A percentile compares a stretch with the other conserved stretches of the same genome.
Conservation (phyloP, 73 alveolate genomes). For the Blepharisma stoltei region DNA sequence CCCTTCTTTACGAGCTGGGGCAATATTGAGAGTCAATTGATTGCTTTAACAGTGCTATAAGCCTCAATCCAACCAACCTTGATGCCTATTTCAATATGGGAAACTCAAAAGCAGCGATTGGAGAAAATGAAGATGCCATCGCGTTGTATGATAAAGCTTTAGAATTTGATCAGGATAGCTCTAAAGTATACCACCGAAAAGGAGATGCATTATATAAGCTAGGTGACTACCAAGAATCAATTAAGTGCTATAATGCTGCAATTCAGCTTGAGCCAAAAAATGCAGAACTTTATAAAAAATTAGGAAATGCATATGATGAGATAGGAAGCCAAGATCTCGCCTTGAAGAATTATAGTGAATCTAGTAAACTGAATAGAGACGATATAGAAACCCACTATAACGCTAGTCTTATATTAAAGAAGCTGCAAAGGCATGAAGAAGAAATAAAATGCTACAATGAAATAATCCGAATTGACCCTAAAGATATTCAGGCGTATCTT, state of each 20-base stretch:
- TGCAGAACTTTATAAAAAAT: slow-evolving; percentile 71
- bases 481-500: too few relatives aligned
- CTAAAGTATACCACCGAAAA: too few relatives aligned
- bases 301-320: slow-evolving; percentile 98
- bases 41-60: slow-evolving; percentile 82
- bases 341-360: slow-evolving; percentile 50
- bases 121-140: slow-evolving; percentile 89
- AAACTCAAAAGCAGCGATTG: slow-evolving; percentile 89
- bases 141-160: slow-evolving; percentile 89
- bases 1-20: slow-evolving; percentile 39
- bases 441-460: too few relatives aligned
- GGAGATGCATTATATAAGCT: too few relatives aligned
- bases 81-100: slow-evolving; percentile 97
- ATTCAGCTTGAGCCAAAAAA: slow-evolving; percentile 65
- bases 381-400: too few relatives aligned
- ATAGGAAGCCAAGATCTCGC: slow-evolving; percentile 90
- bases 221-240: slow-evolving; percentile 67
- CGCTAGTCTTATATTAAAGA: too few relatives aligned
- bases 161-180: slow-evolving; percentile 54
- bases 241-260: slow-evolving; percentile 67
- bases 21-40: slow-evolving; percentile 86
- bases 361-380: too few relatives aligned
- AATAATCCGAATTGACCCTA: too few relatives aligned
- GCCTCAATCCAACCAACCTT: slow-evolving; percentile 90
- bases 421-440: too few relatives aligned